phyloP scores from a whole-genome alignment of 108 stramenopile species.

The Nitzschia sp. region DNA sequence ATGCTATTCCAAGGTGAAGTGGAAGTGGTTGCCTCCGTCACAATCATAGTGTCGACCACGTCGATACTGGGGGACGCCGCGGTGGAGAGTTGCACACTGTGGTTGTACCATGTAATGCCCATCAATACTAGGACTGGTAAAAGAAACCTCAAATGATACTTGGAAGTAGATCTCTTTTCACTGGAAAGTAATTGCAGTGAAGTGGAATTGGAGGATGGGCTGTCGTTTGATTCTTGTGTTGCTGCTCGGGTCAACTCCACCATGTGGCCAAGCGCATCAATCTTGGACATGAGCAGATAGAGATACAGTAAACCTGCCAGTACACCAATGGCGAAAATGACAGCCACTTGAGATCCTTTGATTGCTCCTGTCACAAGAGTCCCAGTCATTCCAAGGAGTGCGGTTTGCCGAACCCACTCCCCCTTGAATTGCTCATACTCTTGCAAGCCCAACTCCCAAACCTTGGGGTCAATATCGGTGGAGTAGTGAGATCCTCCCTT shows the following conservation, averaged over 20 bases:
- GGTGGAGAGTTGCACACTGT: slow-evolving; percentile 6
- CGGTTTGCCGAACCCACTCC: slow-evolving; percentile 53
- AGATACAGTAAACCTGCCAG: slow-evolving; percentile 68
- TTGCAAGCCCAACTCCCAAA: slow-evolving; percentile 48
- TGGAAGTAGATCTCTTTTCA: slow-evolving; percentile 45
- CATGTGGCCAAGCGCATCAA: slow-evolving; percentile 48
- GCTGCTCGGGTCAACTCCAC: too few relatives aligned
- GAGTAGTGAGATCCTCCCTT: slow-evolving; percentile 1
- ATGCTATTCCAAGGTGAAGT: slow-evolving; percentile 23
- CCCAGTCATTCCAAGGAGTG: slow-evolving; percentile 57
- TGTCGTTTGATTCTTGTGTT: too few relatives aligned
- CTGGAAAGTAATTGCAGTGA: slow-evolving; percentile 28
- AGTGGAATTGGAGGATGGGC: too few relatives aligned
- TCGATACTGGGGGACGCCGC: too few relatives aligned
- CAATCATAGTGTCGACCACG: too few relatives aligned
- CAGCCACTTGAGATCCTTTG: slow-evolving; percentile 55
- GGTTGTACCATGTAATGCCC: slow-evolving; percentile 65
- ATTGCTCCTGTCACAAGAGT: slow-evolving; percentile 47
- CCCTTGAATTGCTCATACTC: slow-evolving; percentile 58
- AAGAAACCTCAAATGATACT: slow-evolving; percentile 60
- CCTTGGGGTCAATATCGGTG: slow-evolving; percentile 38
- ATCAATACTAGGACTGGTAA: slow-evolving; percentile 67
- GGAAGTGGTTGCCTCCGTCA: background rate
- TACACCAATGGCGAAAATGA: slow-evolving; percentile 65
- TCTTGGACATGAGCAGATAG: slow-evolving; percentile 72